Conservation (phyloP, 2,329 filamentous ascomycete genomes). For the Aureobasidium sp. region DNA sequence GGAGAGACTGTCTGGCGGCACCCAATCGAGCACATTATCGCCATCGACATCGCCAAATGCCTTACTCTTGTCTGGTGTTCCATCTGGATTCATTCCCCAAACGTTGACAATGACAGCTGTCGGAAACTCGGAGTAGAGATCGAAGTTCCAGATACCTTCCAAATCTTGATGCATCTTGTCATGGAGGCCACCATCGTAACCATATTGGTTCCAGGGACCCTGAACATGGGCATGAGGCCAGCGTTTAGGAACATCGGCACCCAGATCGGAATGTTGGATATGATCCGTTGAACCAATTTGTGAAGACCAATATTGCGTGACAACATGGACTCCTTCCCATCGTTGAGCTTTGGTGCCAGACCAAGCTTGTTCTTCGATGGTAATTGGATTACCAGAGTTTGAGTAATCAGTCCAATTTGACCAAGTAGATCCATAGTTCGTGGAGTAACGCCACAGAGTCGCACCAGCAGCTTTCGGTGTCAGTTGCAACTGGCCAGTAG, state of each 20-base stretch:
- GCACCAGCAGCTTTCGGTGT: conserved; percentile 55
- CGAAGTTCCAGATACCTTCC: conserved; percentile 49
- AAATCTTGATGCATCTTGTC: conserved; percentile 40
- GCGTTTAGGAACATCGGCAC: conserved; percentile 13
- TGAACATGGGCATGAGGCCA: conserved; percentile 3
- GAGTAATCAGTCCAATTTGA: conserved; percentile 46
- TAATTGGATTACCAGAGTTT: conserved; percentile 48
- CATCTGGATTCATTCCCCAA: conserved; percentile 60
- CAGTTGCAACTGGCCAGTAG: conserved; percentile 37
- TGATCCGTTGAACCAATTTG: conserved; percentile 55
- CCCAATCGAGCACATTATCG: conserved; percentile 54
- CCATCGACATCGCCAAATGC: conserved; percentile 56
- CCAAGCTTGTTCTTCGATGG: conserved; percentile 47
- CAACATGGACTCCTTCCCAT: conserved; percentile 57
- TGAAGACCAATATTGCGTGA: conserved; percentile 57
- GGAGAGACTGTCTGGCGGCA: conserved; percentile 53
- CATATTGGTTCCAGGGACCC: conserved; percentile 2
- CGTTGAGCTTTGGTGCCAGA: conserved; percentile 49
- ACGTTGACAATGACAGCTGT: conserved; percentile 55
- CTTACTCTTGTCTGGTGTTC: conserved; percentile 53
- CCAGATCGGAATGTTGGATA: conserved; percentile 53
- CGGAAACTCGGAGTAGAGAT: conserved; percentile 59
- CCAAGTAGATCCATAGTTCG: conserved; percentile 54
- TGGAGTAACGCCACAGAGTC: conserved; percentile 55
- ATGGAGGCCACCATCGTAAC: background rate